Evolutionary conservation across 129 eudicot genomes (phyloP), one percentile per base, ranked within the genome.

Genomic region (Smallanthus sonchifolius): DNA sequence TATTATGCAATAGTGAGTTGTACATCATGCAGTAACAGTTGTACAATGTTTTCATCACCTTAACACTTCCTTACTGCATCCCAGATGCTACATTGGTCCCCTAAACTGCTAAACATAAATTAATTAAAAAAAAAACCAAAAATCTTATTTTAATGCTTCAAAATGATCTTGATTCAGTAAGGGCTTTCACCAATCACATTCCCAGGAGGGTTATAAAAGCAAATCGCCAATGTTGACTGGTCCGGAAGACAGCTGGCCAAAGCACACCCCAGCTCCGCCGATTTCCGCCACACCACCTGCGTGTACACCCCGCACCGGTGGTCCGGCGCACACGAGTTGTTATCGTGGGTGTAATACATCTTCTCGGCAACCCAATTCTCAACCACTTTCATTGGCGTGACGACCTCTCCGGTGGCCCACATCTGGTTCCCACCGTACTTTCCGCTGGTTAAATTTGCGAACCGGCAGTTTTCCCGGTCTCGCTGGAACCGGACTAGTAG

Each of bases 121-220:
- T 15, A 49, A 48, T 32, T 3, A 62, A 37, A 17, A 11, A 32
- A 28, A 30, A 63, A 70, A 47, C 15, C 28, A 78, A 61, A 71
- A 78, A 78, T 32, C 65, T 37, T 63, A 78, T 39, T 51, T 40
- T 7, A 40, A 52, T 65, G 4, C 72, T 19, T 34, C 20, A 54
- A 52, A 55, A n/a, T 30, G n/a, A 7, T 73, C 28, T 7, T 70
- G 15, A 54, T 45, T 70, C 80, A 91, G 13, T 92, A 92, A 11
- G 98, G 98, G 30, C 79, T 89, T 80, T 89, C 98, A 15, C 96
- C 98, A 4, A 85, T 79, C 24, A 92, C 82, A 79, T 92, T 92
- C 17, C 98, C 96, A 2, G 98, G 98, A 8, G 98, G 98, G 79
- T 92, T 81, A 81, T 92, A 92, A 52, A 85, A 87, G 69, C 98